Evolutionary conservation across 2,329 filamentous ascomycete genomes (phyloP), one percentile per base, ranked within the genome.

Genomic region (Periglandula ipomoeae): DNA sequence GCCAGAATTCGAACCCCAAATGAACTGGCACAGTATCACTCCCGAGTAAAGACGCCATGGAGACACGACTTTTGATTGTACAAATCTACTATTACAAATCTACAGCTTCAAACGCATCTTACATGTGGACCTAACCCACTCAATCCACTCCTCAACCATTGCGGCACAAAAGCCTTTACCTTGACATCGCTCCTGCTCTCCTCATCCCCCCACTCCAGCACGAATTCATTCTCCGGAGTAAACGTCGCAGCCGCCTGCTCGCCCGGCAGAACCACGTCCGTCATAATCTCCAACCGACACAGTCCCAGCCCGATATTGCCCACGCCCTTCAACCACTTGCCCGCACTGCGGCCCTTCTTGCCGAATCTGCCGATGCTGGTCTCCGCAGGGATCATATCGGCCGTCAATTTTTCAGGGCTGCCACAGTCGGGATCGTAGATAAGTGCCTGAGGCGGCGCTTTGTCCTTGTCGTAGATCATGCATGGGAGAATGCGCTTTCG

Each of bases 271-370:
- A 73, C 72, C 43, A 93, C 70, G 61, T 89, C 85, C 5, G 88
- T 95, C 90, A 96, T 96, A 62, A 84, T 83, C 69, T 95, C 89
- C 57, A 97, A 68, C 23, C 91, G 81, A 62, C 91, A 96, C 56
- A 96, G 69, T 2, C 83, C 91, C 46, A 98, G 72, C 1, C 93
- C 93, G 26, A 97, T 69, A 61, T 96, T 95, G 1, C 90, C 91
- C 13, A 91, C 72, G 0, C 87, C 85, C 27, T 71, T 72, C 46
- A 97, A 72, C 71, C 87, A 90, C 62, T 87, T 95, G 39, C 91
- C 93, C 0, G 85, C 82, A 53, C 82, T 84, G 57, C 89, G 81
- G 60, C 84, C 76, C 64, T 72, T 74, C 67, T 75, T 77, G 55
- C 62, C 75, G 13, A 66, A 65, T 19, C 75, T 69, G 1, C 69